Percentiles rank a stretch among this genome's conserved stretches.
These are phyloP conservation scores for Dioscorea zingiberensis DNA, from an alignment of 106 monocot genomes.

Conservation along the genomic window DNA sequence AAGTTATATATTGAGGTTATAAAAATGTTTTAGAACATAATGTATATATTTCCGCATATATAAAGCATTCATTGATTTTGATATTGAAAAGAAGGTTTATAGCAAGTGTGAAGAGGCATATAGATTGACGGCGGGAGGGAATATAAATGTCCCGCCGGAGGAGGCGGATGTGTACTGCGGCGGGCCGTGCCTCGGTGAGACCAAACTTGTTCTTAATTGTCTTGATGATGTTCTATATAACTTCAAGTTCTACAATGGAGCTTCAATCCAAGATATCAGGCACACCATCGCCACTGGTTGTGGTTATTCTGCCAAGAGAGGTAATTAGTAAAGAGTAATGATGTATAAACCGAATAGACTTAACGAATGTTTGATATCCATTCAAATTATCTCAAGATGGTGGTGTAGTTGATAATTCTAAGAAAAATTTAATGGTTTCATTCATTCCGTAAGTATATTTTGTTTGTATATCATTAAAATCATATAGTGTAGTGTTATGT, in stretches of 20 bases:
- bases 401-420: too few relatives aligned
- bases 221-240: conserved; percentile 43
- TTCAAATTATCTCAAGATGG: too few relatives aligned
- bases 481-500: neutral
- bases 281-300: conserved; percentile 50
- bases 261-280: conserved; percentile 37
- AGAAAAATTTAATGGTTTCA: too few relatives aligned
- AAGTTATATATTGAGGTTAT: neutral
- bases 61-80: neutral
- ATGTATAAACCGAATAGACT: too few relatives aligned
- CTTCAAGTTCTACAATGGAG: conserved; percentile 85
- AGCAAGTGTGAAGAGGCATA: conserved; percentile 53
- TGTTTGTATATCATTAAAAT: neutral
- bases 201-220: conserved; percentile 72
- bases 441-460: neutral
- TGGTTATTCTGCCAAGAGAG: conserved; percentile 36
- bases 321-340: too few relatives aligned
- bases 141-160: conserved; percentile 35
- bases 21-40: neutral
- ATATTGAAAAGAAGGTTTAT: conserved; percentile 42
- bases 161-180: conserved; percentile 58
- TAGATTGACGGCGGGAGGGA: conserved; percentile 45
- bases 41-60: too few relatives aligned
- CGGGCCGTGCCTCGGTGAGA: conserved; percentile 76
- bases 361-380: too few relatives aligned